Evolutionary conservation across 108 stramenopile genomes (phyloP), one percentile per base, ranked within the genome.

Genomic region (Nitzschia sp.): DNA sequence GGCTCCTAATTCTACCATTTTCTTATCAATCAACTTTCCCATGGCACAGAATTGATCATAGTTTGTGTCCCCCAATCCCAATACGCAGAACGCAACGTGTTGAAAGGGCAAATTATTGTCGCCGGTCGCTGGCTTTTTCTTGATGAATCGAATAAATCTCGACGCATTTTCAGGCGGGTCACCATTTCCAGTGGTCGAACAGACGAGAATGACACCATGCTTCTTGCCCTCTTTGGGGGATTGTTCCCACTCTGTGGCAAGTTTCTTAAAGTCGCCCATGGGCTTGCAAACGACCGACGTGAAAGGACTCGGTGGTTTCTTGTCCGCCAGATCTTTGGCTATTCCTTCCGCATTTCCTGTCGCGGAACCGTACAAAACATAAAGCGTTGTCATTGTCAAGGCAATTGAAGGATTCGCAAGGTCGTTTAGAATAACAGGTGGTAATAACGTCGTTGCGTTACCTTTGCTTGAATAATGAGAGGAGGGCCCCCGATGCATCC

Each of bases 161-260:
- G 68, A 59, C 3, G 87, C 85, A 54, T 95, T 96, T 68, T 96
- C 95, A 27, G 97, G 97, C 0, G 92, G 69, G 64, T 97, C 97
- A 21, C 94, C 97, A 57, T 97, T 96, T 1, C 97, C 97, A 1
- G 97, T 95, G 1, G 97, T 97, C 55, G 92, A 94, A 19, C 78
- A 75, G 8, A 96, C 80, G 21, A 92, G 34, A 24, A 96, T 47
- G 2, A 93, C 19, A 0, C 82, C 88, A 64, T 91, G 77, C 30
- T 87, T 87, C 25, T 67, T 59, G 23, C 38, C 45, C 28, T 48
- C 9, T 36, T n/a, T 25, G 32, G 81, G 77, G 31, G 74, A 70
- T 24, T 24, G 21, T 23, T 31, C 29, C 74, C 77, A 75, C 38
- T 63, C 71, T 48, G 70, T 31, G 27, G 66, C 36, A 62, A 75